phyloP scores from a whole-genome alignment of 2,329 filamentous ascomycete species.

The Microthyrium microscopicum region DNA sequence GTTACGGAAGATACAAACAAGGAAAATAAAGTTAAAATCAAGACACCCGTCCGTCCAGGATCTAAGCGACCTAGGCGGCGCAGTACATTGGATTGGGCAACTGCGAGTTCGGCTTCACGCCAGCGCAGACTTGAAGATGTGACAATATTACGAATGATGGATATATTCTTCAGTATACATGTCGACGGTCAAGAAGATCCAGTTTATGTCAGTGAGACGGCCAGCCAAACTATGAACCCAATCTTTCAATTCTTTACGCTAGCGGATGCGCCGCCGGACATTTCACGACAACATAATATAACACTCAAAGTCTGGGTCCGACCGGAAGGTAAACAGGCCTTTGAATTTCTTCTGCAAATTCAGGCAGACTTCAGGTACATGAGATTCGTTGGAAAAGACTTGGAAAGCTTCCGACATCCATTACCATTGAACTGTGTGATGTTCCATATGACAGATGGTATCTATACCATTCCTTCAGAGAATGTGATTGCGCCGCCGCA shows the following conservation, averaged over 20 bases:
- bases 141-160: conserved; percentile 55
- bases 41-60: conserved; percentile 16
- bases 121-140: conserved; percentile 65
- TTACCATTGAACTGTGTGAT: conserved; percentile 70
- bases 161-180: conserved; percentile 80
- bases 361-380: conserved; percentile 53
- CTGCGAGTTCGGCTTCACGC: conserved; percentile 39
- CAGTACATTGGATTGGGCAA: conserved; percentile 47
- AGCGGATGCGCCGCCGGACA: conserved; percentile 39
- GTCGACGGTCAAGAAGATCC: conserved; percentile 47
- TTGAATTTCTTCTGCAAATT: conserved; percentile 56
- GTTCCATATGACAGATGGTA: conserved; percentile 71
- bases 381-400: conserved; percentile 57
- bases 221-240: conserved; percentile 71
- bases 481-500: conserved; percentile 30
- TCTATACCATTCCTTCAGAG: conserved; percentile 62
- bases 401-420: conserved; percentile 48
- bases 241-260: conserved; percentile 78
- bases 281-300: conserved; percentile 49
- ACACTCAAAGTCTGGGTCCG: conserved; percentile 61
- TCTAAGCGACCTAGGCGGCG: conserved; percentile 30
- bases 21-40: conserved; percentile 13
- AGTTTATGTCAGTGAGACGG: conserved; percentile 77
- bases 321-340: conserved; percentile 25
- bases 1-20: conserved; percentile 11